Evolutionary conservation across 306 rosid genomes (phyloP), one percentile per base, ranked within the genome.

Genomic region (Glycine latifolia): DNA sequence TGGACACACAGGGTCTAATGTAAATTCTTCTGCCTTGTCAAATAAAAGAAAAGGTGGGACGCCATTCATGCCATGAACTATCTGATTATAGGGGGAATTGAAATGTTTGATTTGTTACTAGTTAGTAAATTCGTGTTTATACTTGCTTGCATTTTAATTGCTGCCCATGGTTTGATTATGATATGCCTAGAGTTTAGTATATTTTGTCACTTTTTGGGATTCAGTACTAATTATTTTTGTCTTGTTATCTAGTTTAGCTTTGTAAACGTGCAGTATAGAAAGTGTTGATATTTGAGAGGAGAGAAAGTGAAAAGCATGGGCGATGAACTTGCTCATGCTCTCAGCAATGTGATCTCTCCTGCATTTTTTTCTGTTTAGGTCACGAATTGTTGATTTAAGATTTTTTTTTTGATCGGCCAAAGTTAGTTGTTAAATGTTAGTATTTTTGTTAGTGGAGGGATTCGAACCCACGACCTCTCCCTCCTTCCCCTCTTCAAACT

Each of bases 41-140:
- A 88, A 71, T 74, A 93, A 87, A 87, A 92, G 91, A 88, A 91
- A 87, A 89, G 94, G 97, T 90, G 37, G 79, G 71, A 15, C 35
- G 35, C 5, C 3, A 2, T 10, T 60, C 31, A 26, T 26, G 31
- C 31, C 31, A 26, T 26, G 31, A 26, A 1, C 31, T 26, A 17
- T 49, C 53, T 12, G 1, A 41, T 63, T 66, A 10, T 71, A 37
- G 52, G 14, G 26, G 31, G 31, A 26, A 26, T 26, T 63, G 37
- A 35, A 58, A 66, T 59, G 44, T 80, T 80, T 66, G 7, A 31
- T 75, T 31, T 72, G 31, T 26, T 26, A 26, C 31, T 26, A 26
- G 31, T 26, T 26, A 26, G 31, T 26, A 26, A 26, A 26, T 26
- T 26, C 31, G 31, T 26, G 31, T 26, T 26, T 26, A 26, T 26